These are phyloP conservation scores for Parasitella parasitica DNA, from an alignment of 371 early-diverging fungal genomes.

Conservation along the genomic window DNA sequence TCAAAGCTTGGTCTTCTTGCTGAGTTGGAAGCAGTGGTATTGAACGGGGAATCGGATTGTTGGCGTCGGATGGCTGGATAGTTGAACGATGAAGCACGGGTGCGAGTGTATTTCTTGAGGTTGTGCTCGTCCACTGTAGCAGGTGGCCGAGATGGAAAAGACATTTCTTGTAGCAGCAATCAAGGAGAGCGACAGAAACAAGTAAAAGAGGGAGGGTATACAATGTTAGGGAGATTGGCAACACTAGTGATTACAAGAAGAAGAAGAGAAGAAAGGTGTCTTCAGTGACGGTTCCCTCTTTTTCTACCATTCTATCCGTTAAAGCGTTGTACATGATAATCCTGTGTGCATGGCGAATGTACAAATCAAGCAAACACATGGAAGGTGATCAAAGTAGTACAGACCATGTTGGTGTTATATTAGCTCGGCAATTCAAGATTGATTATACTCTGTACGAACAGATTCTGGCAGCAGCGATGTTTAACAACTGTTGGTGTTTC, in stretches of 20 bases:
- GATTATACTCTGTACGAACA: no score
- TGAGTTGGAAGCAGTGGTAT: not conserved
- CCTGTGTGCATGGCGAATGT: not conserved
- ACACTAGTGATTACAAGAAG: no score
- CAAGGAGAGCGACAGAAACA: not conserved
- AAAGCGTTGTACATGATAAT: not conserved
- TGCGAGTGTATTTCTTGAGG: not conserved
- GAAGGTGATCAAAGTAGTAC: not conserved
- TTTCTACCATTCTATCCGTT: not conserved
- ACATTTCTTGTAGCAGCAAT: not conserved
- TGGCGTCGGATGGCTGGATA: constrained; percentile 12
- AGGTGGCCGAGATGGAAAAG: not conserved
- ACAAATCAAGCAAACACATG: constrained; percentile 1
- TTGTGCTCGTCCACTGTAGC: not conserved
- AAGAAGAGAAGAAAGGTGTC: not conserved
- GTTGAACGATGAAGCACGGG: constrained; percentile 22
- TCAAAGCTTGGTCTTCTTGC: constrained; percentile 26
- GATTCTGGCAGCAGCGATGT: no score
- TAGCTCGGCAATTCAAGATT: no score
- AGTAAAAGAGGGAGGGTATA: not conserved
- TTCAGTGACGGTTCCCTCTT: not conserved
- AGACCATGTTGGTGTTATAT: no score
- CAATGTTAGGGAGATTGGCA: not conserved
- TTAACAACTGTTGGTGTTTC: no score
- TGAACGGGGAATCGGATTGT: not conserved